phyloP scores from a whole-genome alignment of 805 yeast species.

The Osmozyma mogii region DNA sequence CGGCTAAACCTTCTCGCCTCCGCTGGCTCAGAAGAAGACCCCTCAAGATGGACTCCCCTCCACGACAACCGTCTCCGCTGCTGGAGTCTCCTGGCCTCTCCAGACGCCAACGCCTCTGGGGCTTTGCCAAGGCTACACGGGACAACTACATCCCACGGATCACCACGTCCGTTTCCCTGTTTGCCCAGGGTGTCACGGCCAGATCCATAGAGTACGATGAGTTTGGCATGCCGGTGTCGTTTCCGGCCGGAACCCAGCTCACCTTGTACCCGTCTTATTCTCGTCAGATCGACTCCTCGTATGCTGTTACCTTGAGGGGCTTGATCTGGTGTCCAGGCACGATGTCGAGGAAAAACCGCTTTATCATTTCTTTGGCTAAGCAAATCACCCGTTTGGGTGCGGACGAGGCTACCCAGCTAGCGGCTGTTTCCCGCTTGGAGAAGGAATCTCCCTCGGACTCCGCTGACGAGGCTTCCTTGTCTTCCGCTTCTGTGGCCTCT shows the following conservation, averaged over 20 bases:
- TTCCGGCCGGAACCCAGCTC: constrained; percentile 55
- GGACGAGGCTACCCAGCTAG: constrained; percentile 10
- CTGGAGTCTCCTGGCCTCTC: too few relatives aligned
- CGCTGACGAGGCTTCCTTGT: constrained; percentile 8
- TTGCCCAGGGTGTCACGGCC: constrained; percentile 39
- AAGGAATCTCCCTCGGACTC: constrained; percentile 12
- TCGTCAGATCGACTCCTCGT: constrained; percentile 21
- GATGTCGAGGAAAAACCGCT: constrained; percentile 60
- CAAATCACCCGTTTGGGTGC: constrained; percentile 46
- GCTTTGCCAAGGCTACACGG: constrained; percentile 46
- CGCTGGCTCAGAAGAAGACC: too few relatives aligned
- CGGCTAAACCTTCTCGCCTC: too few relatives aligned
- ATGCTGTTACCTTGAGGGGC: constrained; percentile 60
- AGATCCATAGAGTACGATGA: constrained; percentile 13
- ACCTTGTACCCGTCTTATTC: constrained; percentile 38
- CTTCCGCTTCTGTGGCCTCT: constrained; percentile 5
- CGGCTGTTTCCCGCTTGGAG: constrained; percentile 19
- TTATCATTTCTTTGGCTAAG: constrained; percentile 60
- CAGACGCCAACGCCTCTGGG: constrained; percentile 40
- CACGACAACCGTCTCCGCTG: too few relatives aligned
- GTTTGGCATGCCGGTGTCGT: constrained; percentile 12
- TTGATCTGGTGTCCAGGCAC: constrained; percentile 65
- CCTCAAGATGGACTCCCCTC: too few relatives aligned
- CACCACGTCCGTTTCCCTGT: constrained; percentile 39
- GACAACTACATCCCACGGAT: constrained; percentile 50